These are phyloP conservation scores for Ottelia alismoides DNA, from an alignment of 106 monocot genomes.

Conservation along the genomic window DNA sequence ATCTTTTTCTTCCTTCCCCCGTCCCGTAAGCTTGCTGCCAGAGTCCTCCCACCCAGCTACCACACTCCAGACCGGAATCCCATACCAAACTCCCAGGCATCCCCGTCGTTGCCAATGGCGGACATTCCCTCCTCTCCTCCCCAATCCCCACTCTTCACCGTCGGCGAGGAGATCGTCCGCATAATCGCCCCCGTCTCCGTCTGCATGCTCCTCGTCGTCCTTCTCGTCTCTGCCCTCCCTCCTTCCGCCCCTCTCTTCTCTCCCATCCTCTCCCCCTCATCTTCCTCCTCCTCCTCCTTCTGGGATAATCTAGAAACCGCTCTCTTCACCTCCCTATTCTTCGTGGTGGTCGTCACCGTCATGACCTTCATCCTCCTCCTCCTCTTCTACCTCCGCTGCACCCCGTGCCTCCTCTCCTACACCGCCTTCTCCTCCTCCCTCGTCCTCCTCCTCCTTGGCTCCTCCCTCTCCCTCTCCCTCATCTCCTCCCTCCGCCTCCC, in stretches of 20 bases:
- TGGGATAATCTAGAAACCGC: conserved; percentile 45
- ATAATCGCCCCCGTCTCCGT: conserved; percentile 70
- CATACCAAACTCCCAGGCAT: too few species aligned
- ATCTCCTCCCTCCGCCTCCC: conserved; percentile 33
- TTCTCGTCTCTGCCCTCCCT: conserved; percentile 51
- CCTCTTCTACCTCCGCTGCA: conserved; percentile 88
- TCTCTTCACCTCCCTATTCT: conserved; percentile 37
- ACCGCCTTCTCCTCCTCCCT: conserved; percentile 63
- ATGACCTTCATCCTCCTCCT: conserved; percentile 62
- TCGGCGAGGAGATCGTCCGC: conserved; percentile 64
- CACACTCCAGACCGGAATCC: too few species aligned
- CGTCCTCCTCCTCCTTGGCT: conserved; percentile 65
- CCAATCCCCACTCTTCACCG: conserved; percentile 33
- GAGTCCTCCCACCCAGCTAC: too few species aligned
- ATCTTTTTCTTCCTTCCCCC: too few species aligned
- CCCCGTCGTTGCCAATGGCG: too few species aligned
- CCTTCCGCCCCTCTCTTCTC: too few species aligned
- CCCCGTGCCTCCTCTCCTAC: conserved; percentile 52
- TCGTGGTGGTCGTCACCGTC: conserved; percentile 38
- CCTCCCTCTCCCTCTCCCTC: conserved; percentile 38
- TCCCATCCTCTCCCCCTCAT: conserved; percentile 3
- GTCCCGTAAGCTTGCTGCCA: too few species aligned
- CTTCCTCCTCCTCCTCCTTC: conserved; percentile 9
- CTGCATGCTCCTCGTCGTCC: conserved; percentile 85
- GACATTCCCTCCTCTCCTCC: background rate